These are phyloP conservation scores for Rhodotorula sp. DNA, from an alignment of 1,284 basidiomycete species.

Conservation along the genomic window DNA sequence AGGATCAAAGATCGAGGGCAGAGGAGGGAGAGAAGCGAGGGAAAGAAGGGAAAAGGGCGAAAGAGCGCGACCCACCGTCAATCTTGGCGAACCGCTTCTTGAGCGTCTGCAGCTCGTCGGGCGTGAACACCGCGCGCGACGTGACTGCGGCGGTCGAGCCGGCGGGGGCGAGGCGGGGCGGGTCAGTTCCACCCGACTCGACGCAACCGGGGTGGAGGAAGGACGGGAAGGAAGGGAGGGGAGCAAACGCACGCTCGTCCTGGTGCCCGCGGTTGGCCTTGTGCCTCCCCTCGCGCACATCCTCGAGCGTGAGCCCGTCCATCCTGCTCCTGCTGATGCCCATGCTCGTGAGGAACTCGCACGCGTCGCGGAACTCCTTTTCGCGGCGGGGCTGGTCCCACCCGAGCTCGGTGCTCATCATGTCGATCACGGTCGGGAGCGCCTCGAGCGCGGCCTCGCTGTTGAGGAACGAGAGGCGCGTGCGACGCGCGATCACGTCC, in stretches of 20 bases:
- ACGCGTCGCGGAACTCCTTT: constrained; percentile 60
- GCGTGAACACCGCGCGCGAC: constrained; percentile 31
- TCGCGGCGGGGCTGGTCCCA: constrained; percentile 68
- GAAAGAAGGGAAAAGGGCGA: too few species aligned
- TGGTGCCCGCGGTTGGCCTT: constrained; percentile 22
- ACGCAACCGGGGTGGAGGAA: rapidly evolving
- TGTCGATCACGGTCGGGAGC: constrained; percentile 82
- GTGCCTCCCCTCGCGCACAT: constrained; percentile 44
- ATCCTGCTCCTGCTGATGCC: constrained; percentile 44
- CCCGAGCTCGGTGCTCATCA: constrained; percentile 82
- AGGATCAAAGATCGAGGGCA: too few species aligned
- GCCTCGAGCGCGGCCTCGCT: constrained; percentile 80
- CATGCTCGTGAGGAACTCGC: constrained; percentile 54
- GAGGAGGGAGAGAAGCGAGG: too few species aligned
- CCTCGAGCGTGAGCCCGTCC: constrained; percentile 38
- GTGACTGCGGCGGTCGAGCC: too few species aligned
- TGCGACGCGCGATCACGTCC: constrained; percentile 90
- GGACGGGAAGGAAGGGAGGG: neutral
- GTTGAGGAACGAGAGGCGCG: constrained; percentile 90
- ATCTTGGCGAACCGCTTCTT: constrained; percentile 32
- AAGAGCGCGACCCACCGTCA: constrained; percentile 11
- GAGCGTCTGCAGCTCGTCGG: constrained; percentile 39
- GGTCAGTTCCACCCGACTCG: too few species aligned
- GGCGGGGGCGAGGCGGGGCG: constrained; percentile 22
- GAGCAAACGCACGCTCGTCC: constrained; percentile 29